Conservation (phyloP, 2,329 filamentous ascomycete species). For the Fusarium sp. region DNA sequence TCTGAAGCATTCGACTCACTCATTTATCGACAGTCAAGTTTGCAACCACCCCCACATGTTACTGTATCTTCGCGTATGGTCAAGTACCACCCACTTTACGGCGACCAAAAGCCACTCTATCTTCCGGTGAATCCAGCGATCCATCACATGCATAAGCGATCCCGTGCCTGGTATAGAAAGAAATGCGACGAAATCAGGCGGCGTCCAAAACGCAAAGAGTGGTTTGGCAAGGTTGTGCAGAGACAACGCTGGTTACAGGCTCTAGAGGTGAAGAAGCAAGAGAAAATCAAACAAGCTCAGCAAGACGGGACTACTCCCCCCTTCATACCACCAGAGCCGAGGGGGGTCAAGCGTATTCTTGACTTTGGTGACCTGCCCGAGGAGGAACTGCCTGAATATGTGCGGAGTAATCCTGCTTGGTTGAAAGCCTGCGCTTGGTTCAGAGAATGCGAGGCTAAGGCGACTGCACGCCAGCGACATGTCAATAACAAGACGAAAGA, state of each 20-base stretch:
- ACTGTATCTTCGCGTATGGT: neutral
- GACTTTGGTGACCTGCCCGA: slow-evolving; percentile 51
- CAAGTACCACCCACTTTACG: slow-evolving; percentile 7
- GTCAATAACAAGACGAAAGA: slow-evolving; percentile 35
- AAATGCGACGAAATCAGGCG: slow-evolving; percentile 60
- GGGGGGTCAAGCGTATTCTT: slow-evolving; percentile 38
- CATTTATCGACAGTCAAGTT: slow-evolving; percentile 50
- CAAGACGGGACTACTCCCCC: slow-evolving; percentile 15
- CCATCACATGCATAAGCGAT: slow-evolving; percentile 55
- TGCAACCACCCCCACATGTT: slow-evolving; percentile 38
- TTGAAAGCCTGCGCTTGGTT: slow-evolving; percentile 50
- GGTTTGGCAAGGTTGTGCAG: slow-evolving; percentile 56
- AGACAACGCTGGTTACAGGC: slow-evolving; percentile 47
- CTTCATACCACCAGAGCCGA: slow-evolving; percentile 43
- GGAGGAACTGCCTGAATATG: slow-evolving; percentile 54
- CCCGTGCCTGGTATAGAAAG: slow-evolving; percentile 54
- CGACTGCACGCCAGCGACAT: slow-evolving; percentile 8
- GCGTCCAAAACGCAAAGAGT: slow-evolving; percentile 59
- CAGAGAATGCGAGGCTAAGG: slow-evolving; percentile 42
- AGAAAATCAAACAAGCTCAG: slow-evolving; percentile 13
- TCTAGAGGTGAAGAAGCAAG: slow-evolving; percentile 28
- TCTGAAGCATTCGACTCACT: slow-evolving; percentile 48
- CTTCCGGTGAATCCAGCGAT: slow-evolving; percentile 60
- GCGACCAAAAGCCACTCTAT: slow-evolving; percentile 49
- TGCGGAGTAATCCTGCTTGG: slow-evolving; percentile 56